phyloP scores from a whole-genome alignment of 306 rosid species.

The Rosa rugosa region DNA sequence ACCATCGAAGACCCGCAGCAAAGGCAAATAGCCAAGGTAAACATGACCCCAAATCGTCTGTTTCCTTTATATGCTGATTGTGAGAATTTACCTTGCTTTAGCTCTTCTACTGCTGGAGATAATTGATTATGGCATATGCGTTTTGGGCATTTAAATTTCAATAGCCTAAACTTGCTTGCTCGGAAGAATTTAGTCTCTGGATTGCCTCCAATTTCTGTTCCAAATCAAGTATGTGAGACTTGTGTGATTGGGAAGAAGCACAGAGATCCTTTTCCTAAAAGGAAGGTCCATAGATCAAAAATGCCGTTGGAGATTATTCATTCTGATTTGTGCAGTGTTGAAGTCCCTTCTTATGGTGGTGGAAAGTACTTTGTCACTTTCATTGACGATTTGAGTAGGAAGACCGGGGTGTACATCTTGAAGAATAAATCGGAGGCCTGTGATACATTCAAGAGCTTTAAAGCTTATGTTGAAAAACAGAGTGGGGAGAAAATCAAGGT shows the following conservation, averaged over 20 bases:
- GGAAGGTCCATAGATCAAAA: background rate
- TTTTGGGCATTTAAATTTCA: background rate
- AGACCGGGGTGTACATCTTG: background rate
- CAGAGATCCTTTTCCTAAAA: background rate
- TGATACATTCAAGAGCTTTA: background rate
- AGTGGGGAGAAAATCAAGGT: background rate
- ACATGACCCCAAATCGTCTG: background rate
- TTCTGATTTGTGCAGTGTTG: background rate
- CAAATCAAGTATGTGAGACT: background rate
- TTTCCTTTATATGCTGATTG: background rate
- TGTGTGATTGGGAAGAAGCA: background rate
- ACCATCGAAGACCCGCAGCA: background rate
- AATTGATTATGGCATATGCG: background rate
- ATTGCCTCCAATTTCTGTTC: background rate
- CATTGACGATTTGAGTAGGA: background rate
- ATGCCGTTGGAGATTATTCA: background rate
- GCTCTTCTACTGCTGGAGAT: background rate
- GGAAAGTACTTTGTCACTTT: background rate
- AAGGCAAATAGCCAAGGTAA: background rate
- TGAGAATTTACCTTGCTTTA: background rate
- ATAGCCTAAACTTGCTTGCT: background rate
- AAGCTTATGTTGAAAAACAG: background rate
- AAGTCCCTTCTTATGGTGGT: background rate
- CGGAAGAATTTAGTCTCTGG: background rate
- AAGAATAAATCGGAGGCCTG: background rate